These are phyloP conservation scores for Paradendryphiella salina DNA, from an alignment of 2,329 filamentous ascomycete species.

Conservation along the genomic window DNA sequence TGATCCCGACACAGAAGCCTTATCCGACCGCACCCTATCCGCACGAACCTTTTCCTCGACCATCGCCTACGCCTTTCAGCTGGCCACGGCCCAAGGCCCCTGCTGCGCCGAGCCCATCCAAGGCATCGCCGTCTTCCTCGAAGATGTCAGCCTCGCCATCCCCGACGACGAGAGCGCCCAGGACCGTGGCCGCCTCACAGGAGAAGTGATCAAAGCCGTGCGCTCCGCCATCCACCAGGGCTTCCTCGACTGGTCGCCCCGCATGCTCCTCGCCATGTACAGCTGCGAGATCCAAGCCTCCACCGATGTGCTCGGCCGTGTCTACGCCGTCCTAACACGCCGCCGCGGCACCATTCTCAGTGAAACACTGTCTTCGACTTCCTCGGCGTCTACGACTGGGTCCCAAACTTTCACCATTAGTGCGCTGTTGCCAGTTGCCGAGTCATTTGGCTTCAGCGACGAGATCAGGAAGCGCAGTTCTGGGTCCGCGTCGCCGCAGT, in stretches of 20 bases:
- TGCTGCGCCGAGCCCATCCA: conserved; percentile 92
- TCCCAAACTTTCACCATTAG: conserved; percentile 96
- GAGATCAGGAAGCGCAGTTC: conserved; percentile 95
- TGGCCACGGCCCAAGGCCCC: conserved; percentile 84
- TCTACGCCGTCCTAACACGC: conserved; percentile 97
- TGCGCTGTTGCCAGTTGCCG: conserved; percentile 84
- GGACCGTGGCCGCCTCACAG: conserved; percentile 78
- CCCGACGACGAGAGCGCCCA: conserved; percentile 57
- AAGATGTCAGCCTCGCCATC: conserved; percentile 69
- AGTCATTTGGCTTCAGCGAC: conserved; percentile 93
- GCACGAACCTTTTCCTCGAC: conserved; percentile 82
- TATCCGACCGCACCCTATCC: conserved; percentile 47
- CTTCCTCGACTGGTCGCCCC: conserved; percentile 93
- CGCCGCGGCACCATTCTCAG: conserved; percentile 86
- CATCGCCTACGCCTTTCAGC: conserved; percentile 90
- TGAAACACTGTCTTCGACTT: conserved; percentile 91
- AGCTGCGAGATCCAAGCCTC: conserved; percentile 96
- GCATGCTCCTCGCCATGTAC: conserved; percentile 97
- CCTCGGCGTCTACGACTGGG: conserved; percentile 89
- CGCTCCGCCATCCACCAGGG: conserved; percentile 80
- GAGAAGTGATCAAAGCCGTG: conserved; percentile 88
- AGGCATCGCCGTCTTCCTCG: conserved; percentile 87
- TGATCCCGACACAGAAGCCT: conserved; percentile 40
- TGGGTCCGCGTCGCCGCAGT: conserved; percentile 86
- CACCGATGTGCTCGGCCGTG: conserved; percentile 90